Conservation (phyloP, 108 stramenopile genomes). For the Cylindrotheca closterium region DNA sequence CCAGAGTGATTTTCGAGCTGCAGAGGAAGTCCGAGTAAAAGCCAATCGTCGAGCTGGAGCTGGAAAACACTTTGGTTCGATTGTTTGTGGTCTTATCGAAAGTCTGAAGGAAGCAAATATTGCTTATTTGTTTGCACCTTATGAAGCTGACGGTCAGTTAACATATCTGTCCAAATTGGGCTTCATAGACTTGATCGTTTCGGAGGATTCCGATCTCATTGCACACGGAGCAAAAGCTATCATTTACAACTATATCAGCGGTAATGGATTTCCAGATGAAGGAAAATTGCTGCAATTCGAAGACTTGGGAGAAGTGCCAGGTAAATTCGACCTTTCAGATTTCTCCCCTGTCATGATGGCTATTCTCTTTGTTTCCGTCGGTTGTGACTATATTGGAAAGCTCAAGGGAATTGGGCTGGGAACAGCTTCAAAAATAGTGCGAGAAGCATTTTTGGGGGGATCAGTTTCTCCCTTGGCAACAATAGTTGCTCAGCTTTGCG, state of each 20-base stretch:
- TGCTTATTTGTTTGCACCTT: slow-evolving; percentile 90
- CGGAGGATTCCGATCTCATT: slow-evolving; percentile 96
- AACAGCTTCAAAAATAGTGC: slow-evolving; percentile 77
- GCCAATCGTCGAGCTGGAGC: slow-evolving; percentile 69
- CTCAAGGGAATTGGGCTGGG: slow-evolving; percentile 86
- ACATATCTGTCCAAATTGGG: slow-evolving; percentile 75
- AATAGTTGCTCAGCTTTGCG: slow-evolving; percentile 27
- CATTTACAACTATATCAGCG: slow-evolving; percentile 82
- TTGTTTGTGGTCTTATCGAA: slow-evolving; percentile 36
- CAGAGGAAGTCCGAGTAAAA: slow-evolving; percentile 34
- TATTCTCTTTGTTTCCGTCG: slow-evolving; percentile 88
- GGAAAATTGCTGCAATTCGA: slow-evolving; percentile 31
- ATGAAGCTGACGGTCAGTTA: slow-evolving; percentile 98
- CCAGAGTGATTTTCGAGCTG: slow-evolving; percentile 19
- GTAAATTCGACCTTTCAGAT: slow-evolving; percentile 41
- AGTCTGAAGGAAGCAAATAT: slow-evolving; percentile 24
- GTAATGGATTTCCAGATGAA: slow-evolving; percentile 22
- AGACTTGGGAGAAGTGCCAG: slow-evolving; percentile 10
- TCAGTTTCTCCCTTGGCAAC: background rate
- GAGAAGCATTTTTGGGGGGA: slow-evolving; percentile 27
- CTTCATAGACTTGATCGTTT: slow-evolving; percentile 85
- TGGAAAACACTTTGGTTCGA: slow-evolving; percentile 31
- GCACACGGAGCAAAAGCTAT: slow-evolving; percentile 74
- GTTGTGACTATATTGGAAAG: slow-evolving; percentile 92
- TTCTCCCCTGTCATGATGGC: slow-evolving; percentile 89